Base-by-base conservation (phyloP, 352 stramenopile species). In the Thraustochytrium sp. region DNA sequence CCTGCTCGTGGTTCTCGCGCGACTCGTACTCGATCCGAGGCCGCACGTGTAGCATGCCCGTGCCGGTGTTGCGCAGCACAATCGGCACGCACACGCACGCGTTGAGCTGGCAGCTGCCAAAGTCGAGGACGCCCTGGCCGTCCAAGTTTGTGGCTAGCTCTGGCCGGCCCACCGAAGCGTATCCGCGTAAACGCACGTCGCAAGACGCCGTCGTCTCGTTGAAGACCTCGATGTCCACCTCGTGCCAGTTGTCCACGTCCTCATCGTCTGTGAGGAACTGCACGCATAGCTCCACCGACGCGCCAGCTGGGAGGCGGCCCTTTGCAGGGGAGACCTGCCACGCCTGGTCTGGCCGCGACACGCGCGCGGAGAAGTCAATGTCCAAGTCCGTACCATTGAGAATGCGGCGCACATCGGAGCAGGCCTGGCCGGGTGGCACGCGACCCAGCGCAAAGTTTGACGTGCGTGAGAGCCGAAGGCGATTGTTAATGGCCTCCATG, bases 41-140 rank as follows among this genome's bases (percentile, higher is more conserved):
- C 5, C 31, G 34, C 3, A 80, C 68, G 38, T 80, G 68, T 2
- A 80, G 42, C 68, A 80, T 61, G 1, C 68, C 68, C 9, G 48
- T 75, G 26, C 68, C 68, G 11, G 9, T 29, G 38, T 80, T 80
- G 29, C 68, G 46, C 11, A 80, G 31, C 13, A 55, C 34, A 26
- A 80, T 46, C 31, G 68, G 68, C 9, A 80, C 42, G 18, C 11
- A 42, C 13, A 64, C 51, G 26, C 13, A 44, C n/a, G 44, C 29
- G 44, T 38, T 51, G 23, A 80, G 31, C 26, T 61, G 68, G 68
- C 68, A 80, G 16, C 21, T n/a, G 5, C 68, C 68, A 75, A 80
- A 75, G 49, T 80, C 46, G 37, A 80, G 9, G 0, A n/a, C 21
- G 9, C 31, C n/a, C 68, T 61, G 31, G 42, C 48, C 48, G 51